Conservation (phyloP, 805 yeast species). For the Ogataea paraovalis region DNA sequence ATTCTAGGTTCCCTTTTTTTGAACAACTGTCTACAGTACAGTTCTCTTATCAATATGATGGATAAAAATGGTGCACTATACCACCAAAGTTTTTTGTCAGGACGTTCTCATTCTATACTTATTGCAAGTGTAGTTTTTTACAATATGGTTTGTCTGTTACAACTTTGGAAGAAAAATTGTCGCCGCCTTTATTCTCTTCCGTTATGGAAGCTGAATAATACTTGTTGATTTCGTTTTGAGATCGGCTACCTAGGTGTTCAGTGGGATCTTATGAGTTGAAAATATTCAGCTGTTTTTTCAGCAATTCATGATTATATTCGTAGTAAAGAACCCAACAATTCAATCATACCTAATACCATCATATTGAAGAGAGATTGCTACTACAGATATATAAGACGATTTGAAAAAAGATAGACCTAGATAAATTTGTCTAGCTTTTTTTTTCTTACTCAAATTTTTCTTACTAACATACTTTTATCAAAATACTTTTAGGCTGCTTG, state of each 20-base stretch:
- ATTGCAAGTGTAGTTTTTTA: constrained; percentile 20
- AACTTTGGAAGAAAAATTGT: constrained; percentile 86
- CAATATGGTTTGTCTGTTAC: constrained; percentile 85
- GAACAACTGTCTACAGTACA: background rate
- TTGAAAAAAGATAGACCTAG: no score
- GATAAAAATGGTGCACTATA: constrained; percentile 2
- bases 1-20: constrained; percentile 2
- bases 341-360: background rate
- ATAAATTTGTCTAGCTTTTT: no score
- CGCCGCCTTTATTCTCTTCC: constrained; percentile 48
- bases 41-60: background rate
- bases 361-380: no score
- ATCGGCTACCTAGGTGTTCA: constrained; percentile 32
- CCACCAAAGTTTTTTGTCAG: constrained; percentile 88
- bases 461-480: constrained; percentile 11
- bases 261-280: constrained; percentile 85
- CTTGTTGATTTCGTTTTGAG: constrained; percentile 40
- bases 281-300: constrained; percentile 30
- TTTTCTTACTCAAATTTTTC: background rate
- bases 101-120: constrained; percentile 39
- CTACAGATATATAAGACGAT: no score
- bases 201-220: constrained; percentile 39
- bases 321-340: constrained; percentile 85
- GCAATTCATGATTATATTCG: constrained; percentile 48
- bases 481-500: constrained; percentile 77